A percentile compares a stretch with the other conserved stretches of the same genome.
Evolutionary conservation across 441 rosid species (phyloP).

Genomic region (Euphorbia celastroides): DNA sequence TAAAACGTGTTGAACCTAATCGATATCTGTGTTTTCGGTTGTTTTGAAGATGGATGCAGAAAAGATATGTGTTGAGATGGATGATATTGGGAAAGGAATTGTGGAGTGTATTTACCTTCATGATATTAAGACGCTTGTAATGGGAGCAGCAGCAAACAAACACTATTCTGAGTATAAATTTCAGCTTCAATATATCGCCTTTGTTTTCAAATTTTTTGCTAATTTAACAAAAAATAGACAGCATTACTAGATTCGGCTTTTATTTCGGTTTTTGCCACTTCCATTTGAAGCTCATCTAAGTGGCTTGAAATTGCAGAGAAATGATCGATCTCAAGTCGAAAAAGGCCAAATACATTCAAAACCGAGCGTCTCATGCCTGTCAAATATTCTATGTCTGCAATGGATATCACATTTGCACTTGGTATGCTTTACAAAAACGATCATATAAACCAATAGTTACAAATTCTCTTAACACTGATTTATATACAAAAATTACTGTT

Average conservation of each 20-base stretch:
- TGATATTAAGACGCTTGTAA: conserved; percentile 57
- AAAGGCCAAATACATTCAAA: conserved; percentile 61
- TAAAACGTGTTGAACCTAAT: background rate
- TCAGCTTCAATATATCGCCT: conserved; percentile 4
- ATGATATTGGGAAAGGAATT: conserved; percentile 50
- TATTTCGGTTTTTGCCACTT: background rate
- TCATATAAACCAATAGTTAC: background rate
- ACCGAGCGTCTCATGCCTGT: conserved; percentile 59
- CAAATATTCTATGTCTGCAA: conserved; percentile 75
- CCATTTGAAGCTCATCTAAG: background rate
- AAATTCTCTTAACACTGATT: background rate
- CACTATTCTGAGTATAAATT: conserved; percentile 45
- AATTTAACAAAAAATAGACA: too few relatives aligned
- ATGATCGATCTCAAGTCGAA: conserved; percentile 62
- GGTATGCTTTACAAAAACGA: conserved; percentile 1
- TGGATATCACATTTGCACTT: conserved; percentile 44
- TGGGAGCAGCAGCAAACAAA: conserved; percentile 69
- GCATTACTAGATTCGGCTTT: background rate
- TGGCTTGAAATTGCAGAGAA: conserved; percentile 46
- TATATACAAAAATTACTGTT: background rate
- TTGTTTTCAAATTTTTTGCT: too few relatives aligned
- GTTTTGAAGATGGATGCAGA: conserved; percentile 42
- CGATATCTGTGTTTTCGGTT: background rate
- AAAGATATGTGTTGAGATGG: conserved; percentile 30
- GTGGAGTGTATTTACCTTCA: conserved; percentile 42